Base-by-base conservation (phyloP, 2,329 filamentous ascomycete species). In the Tricladium varicosporioides region DNA sequence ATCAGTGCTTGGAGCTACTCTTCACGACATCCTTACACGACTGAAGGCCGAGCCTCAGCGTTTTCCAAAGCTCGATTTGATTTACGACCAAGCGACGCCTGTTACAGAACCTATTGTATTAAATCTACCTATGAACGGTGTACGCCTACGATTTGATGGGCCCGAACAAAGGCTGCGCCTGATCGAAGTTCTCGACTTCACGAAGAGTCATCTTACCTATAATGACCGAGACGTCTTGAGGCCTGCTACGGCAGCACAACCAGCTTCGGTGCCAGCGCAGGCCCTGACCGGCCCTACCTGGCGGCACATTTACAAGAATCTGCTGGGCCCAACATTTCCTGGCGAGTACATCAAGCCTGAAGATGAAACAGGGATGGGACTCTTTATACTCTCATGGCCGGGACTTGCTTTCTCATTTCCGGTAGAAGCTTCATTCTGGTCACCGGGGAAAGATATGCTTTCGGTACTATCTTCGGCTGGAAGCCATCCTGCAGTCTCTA, bases 331-430 rank as follows among this genome's bases (percentile, higher is more conserved):
- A 15, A 95, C 93, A 0, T 97, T 96, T 71, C 89, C 89, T 1
- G 94, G 94, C 61, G 94, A 99, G 76, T 99, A 93, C 69, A 81
- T 96, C 40, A 81, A 87, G 8, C 84, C 90, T 0, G 71, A 74
- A 5, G 74, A 78, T 36, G 75, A 78, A 44, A 78, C 79, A 10
- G 77, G 78, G 14, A 76, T 80, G 57, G 92, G 92, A 14, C 88
- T 85, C 18, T 99, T 97, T 69, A 86, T 96, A 33, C 78, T 99
- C 33, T 97, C 93, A 1, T 99, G 97, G 73, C 92, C 93, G 0
- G 94, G 94, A 0, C 86, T 99, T 31, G 91, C 93, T 0, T 97
- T 97, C 71, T 92, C 89, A 40, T 99, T 99, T 63, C 86, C 91
- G 0, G 78, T 97, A 31, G 81, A 86, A 50, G 77, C 83, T 57